Percentiles rank a stretch among this genome's conserved stretches.
Evolutionary conservation across 352 stramenopile species (phyloP).

Genomic region (Pythium insidiosum): DNA sequence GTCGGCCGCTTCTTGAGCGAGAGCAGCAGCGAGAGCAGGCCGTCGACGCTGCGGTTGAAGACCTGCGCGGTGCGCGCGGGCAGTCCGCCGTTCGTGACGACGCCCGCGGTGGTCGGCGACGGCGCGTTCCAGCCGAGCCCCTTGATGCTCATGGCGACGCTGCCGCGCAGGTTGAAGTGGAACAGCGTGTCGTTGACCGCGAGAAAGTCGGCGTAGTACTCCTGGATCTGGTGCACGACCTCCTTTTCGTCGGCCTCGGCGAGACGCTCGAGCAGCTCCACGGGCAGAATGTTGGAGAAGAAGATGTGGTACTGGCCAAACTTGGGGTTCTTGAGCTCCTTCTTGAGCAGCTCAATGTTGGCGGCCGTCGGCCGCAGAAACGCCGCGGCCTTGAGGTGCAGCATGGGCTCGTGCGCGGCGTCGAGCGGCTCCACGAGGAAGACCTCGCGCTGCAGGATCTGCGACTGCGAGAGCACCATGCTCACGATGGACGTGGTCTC

Average conservation of each 20-base stretch:
- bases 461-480: constrained; percentile 94
- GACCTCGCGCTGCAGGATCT: constrained; percentile 94
- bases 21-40: constrained; percentile 92
- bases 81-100: constrained; percentile 26
- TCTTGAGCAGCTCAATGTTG: constrained; percentile 89
- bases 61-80: constrained; percentile 36
- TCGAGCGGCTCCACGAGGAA: constrained; percentile 94
- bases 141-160: constrained; percentile 42
- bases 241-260: constrained; percentile 94
- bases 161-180: constrained; percentile 90
- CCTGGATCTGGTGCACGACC: constrained; percentile 93
- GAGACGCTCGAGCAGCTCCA: constrained; percentile 92
- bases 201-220: constrained; percentile 99
- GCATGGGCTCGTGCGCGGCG: constrained; percentile 73
- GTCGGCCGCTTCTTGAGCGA: constrained; percentile 93
- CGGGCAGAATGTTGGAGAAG: constrained; percentile 95
- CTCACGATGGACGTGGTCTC: constrained; percentile 93
- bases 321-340: constrained; percentile 91
- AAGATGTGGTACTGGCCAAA: constrained; percentile 99
- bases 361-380: constrained; percentile 91
- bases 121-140: constrained; percentile 12
- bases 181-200: constrained; percentile 98
- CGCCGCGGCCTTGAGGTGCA: constrained; percentile 92
- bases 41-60: constrained; percentile 92
- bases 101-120: constrained; percentile 32